Base-by-base conservation (phyloP, 768 basidiomycete genomes). In the Pleurotus ostreatus region DNA sequence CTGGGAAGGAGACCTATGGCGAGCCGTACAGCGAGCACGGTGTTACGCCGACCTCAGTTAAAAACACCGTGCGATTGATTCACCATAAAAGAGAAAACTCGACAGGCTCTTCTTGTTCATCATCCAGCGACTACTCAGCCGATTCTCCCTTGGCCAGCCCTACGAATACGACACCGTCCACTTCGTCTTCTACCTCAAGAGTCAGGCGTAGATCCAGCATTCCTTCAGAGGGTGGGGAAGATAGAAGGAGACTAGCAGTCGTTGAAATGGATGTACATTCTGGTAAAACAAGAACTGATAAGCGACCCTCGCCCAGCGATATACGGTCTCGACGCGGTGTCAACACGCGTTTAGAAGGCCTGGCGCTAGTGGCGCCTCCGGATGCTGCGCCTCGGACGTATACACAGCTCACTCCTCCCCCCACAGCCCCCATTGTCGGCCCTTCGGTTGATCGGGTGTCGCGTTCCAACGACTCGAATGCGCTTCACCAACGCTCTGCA, bases 351-450 rank as follows among this genome's bases (percentile, higher is more conserved):
- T 63, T 80, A 9, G 67, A 72, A 8, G 81, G 82, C 53, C 74
- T 89, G 22, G 83, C 87, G 52, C 74, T 90, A 60, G 83, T 89
- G 58, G 85, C 85, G 53, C 88, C 87, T 49, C 86, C 87, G 39
- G 89, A 88, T 67, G 84, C 83, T 60, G 76, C 82, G 7, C 77
- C 78, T 13, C 72, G 66, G 46, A 69, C 76, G 12, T 82, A 84
- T 63, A 74, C 80, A 25, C 77, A 79, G 54, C 71, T 85, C 46
- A 74, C 79, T 4, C 79, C 82, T 55, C 82, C 82, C 12, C 66
- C 76, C 18, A 72, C 78, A 25, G 76, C 79, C 11, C 82, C 84
- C 58, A 62, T 73, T 40, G 62, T 65, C 25, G 63, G 53, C 46
- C 63, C 39, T 60, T 59, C 60, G 53, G 58, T 51, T 56, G 49